Percentiles rank a stretch among this genome's conserved stretches.
Conservation (phyloP, 1,284 basidiomycete genomes). For the Cutaneotrichosporon sp. region DNA sequence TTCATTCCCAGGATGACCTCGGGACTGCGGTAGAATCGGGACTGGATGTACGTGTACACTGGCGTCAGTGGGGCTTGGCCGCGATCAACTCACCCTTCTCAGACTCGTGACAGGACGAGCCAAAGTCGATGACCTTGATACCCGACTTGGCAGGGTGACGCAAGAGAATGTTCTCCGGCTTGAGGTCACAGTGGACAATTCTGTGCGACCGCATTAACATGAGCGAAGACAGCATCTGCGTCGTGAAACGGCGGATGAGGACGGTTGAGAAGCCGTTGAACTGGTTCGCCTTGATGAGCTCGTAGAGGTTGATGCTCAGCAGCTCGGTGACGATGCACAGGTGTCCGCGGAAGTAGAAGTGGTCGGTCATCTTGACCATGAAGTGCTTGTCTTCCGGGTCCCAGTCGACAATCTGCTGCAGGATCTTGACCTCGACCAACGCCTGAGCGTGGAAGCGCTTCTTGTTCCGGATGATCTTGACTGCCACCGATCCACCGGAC, state of each 20-base stretch:
- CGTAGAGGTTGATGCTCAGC: constrained; percentile 97
- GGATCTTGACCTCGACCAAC: constrained; percentile 96
- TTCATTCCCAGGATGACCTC: constrained; percentile 97
- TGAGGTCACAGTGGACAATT: constrained; percentile 99
- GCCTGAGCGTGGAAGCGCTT: constrained; percentile 99
- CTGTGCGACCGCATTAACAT: constrained; percentile 93
- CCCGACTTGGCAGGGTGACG: constrained; percentile 93
- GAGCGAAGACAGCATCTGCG: constrained; percentile 89
- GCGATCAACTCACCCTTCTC: constrained; percentile 78
- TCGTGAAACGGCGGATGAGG: constrained; percentile 93
- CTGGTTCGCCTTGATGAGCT: constrained; percentile 98
- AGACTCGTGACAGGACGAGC: constrained; percentile 96
- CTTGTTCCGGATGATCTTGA: constrained; percentile 99
- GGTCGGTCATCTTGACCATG: constrained; percentile 98
- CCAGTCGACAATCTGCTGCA: constrained; percentile 96
- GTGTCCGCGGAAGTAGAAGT: constrained; percentile 97
- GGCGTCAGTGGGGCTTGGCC: constrained; percentile 9
- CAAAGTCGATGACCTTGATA: constrained; percentile 99
- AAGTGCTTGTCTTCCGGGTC: constrained; percentile 95
- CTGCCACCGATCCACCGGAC: constrained; percentile 93
- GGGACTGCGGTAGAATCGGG: constrained; percentile 95
- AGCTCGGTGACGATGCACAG: constrained; percentile 98
- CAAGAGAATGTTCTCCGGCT: constrained; percentile 97
- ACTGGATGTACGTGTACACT: constrained; percentile 99
- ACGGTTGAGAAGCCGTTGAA: constrained; percentile 95